phyloP scores from a whole-genome alignment of 495 filamentous ascomycete species.

The Neurospora pannonica region DNA sequence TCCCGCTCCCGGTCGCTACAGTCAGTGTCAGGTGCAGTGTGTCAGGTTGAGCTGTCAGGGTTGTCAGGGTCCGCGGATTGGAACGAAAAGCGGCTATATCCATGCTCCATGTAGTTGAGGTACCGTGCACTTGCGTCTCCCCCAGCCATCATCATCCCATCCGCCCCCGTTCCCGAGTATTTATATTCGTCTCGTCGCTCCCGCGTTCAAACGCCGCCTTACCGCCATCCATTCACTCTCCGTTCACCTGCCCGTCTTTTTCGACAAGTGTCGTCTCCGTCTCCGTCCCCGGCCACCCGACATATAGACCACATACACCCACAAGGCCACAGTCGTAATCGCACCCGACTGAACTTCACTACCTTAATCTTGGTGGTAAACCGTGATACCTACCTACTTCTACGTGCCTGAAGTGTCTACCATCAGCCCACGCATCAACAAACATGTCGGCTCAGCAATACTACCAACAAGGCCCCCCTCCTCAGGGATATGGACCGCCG shows the following conservation, averaged over 20 bases:
- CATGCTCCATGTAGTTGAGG: background rate
- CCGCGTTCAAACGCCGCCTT: background rate
- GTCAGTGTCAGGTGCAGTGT: background rate
- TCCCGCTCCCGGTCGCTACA: background rate
- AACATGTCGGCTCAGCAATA: conserved; percentile 25
- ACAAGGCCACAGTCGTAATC: background rate
- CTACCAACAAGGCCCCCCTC: conserved; percentile 20
- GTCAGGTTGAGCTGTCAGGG: background rate
- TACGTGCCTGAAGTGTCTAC: background rate
- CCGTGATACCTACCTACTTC: background rate
- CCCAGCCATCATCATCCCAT: background rate
- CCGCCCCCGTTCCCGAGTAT: background rate
- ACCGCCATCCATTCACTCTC: background rate
- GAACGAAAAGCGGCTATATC: background rate
- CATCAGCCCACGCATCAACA: background rate
- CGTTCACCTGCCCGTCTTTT: background rate
- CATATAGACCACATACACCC: background rate
- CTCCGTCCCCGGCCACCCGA: background rate
- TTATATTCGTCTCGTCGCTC: background rate
- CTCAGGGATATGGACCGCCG: conserved; percentile 10
- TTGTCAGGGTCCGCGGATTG: background rate
- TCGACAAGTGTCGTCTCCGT: background rate
- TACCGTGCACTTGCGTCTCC: background rate
- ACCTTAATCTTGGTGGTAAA: background rate
- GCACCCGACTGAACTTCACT: background rate